Evolutionary conservation across 2,329 filamentous ascomycete species (phyloP).

Genomic region (Mycosphaerella sp.): DNA sequence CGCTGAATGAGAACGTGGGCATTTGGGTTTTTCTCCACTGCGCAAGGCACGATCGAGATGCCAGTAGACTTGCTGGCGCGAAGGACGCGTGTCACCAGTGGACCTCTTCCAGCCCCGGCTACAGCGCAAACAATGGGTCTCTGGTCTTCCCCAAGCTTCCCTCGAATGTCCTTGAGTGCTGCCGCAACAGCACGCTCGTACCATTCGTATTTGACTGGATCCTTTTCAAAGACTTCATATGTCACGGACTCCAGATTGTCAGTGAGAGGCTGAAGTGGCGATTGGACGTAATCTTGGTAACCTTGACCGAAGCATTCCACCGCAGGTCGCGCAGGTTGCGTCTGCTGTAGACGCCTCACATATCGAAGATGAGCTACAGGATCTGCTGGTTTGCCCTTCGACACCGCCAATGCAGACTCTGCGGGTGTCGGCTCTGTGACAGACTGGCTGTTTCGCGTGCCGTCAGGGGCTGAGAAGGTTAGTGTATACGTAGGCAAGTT

Average conservation of each 20-base stretch:
- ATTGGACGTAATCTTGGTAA: slow-evolving; percentile 92
- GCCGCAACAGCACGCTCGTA: slow-evolving; percentile 80
- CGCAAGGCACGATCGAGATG: slow-evolving; percentile 79
- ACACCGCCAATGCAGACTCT: slow-evolving; percentile 48
- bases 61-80: slow-evolving; percentile 69
- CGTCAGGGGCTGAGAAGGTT: neutral
- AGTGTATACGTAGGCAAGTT: neutral
- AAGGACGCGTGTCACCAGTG: slow-evolving; percentile 80
- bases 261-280: slow-evolving; percentile 85
- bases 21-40: slow-evolving; percentile 96
- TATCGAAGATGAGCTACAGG: slow-evolving; percentile 68
- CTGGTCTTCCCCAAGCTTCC: slow-evolving; percentile 66
- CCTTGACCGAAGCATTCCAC: slow-evolving; percentile 63
- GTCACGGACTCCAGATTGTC: slow-evolving; percentile 97
- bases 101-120: slow-evolving; percentile 86
- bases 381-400: slow-evolving; percentile 43
- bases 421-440: slow-evolving; percentile 55
- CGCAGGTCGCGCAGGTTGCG: slow-evolving; percentile 60
- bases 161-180: slow-evolving; percentile 75
- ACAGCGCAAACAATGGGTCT: slow-evolving; percentile 77
- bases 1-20: slow-evolving; percentile 87
- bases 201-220: slow-evolving; percentile 95
- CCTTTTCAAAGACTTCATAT: slow-evolving; percentile 97
- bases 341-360: slow-evolving; percentile 73
- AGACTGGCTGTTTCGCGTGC: neutral